A percentile compares a stretch with the other conserved stretches of the same genome.
Evolutionary conservation across 257 asterid species (phyloP).

Genomic region (Agastache rugosa): DNA sequence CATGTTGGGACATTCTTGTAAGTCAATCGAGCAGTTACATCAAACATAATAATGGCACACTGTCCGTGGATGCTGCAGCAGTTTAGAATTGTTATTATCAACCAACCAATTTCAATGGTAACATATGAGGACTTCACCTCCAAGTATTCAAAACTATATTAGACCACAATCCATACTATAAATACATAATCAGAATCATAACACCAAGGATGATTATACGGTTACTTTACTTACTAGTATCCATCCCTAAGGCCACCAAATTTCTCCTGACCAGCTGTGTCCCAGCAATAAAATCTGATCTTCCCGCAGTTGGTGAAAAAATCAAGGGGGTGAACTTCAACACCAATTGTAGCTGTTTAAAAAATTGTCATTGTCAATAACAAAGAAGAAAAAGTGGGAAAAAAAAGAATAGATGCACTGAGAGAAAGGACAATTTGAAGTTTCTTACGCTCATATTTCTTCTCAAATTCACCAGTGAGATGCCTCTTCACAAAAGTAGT

Average conservation of each 20-base stretch:
- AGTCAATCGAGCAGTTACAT: constrained; percentile 90
- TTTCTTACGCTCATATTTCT: constrained; percentile 86
- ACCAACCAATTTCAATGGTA: not conserved
- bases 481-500: constrained; percentile 94
- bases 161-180: not conserved
- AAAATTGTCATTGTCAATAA: not conserved
- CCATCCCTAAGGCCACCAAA: constrained; percentile 98
- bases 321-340: constrained; percentile 90
- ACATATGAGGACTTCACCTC: not conserved
- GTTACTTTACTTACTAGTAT: constrained; percentile 76
- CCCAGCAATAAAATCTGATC: constrained; percentile 88
- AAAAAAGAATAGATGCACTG: not conserved
- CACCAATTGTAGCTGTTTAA: constrained; percentile 80
- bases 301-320: constrained; percentile 84
- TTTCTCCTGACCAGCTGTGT: constrained; percentile 95
- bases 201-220: not conserved
- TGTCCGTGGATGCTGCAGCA: constrained; percentile 88
- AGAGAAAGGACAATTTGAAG: not conserved
- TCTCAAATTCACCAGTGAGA: constrained; percentile 91
- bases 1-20: constrained; percentile 93
- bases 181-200: not conserved
- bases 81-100: not conserved
- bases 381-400: not conserved
- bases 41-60: constrained; percentile 92
- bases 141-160: not conserved